These are phyloP conservation scores for Aotearoamyces nothofagi DNA, from an alignment of 2,329 filamentous ascomycete genomes.

Conservation along the genomic window DNA sequence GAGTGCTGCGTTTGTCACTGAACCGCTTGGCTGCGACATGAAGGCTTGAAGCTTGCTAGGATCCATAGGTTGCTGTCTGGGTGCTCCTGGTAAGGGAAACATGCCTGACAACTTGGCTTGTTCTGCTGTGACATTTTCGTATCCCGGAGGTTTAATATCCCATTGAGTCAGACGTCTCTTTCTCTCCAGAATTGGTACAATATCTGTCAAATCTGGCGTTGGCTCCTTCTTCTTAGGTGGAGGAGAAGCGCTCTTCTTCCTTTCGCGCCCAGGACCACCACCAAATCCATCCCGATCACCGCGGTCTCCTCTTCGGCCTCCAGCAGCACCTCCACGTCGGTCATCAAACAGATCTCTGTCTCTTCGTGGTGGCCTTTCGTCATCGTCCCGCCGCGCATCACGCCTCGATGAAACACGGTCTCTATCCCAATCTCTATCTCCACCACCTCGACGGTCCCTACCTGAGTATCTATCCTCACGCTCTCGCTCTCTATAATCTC, in stretches of 20 bases:
- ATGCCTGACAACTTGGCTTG: conserved; percentile 98
- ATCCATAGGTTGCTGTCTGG: conserved; percentile 89
- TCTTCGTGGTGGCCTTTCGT: conserved; percentile 37
- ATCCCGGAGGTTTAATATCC: conserved; percentile 98
- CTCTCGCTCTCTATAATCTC: conserved; percentile 83
- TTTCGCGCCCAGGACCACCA: conserved; percentile 30
- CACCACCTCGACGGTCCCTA: conserved; percentile 41
- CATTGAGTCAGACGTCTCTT: conserved; percentile 93
- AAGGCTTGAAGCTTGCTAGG: conserved; percentile 88
- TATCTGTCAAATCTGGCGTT: conserved; percentile 83
- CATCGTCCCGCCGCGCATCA: conserved; percentile 50
- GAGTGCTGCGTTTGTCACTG: conserved; percentile 54
- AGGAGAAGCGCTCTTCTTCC: conserved; percentile 56
- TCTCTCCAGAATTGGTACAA: conserved; percentile 68
- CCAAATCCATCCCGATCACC: conserved; percentile 24
- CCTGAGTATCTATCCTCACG: conserved; percentile 82
- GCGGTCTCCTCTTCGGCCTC: conserved; percentile 26
- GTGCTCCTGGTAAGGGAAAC: conserved; percentile 94
- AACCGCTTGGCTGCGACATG: conserved; percentile 73
- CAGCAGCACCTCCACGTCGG: conserved; percentile 34
- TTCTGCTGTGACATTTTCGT: conserved; percentile 95
- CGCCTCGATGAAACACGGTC: conserved; percentile 48
- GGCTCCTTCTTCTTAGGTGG: conserved; percentile 86
- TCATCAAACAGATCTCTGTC: conserved; percentile 51
- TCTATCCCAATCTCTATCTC: conserved; percentile 65